These are phyloP conservation scores for Boletus vermiculosoides DNA, from an alignment of 768 basidiomycete genomes.

Conservation along the genomic window DNA sequence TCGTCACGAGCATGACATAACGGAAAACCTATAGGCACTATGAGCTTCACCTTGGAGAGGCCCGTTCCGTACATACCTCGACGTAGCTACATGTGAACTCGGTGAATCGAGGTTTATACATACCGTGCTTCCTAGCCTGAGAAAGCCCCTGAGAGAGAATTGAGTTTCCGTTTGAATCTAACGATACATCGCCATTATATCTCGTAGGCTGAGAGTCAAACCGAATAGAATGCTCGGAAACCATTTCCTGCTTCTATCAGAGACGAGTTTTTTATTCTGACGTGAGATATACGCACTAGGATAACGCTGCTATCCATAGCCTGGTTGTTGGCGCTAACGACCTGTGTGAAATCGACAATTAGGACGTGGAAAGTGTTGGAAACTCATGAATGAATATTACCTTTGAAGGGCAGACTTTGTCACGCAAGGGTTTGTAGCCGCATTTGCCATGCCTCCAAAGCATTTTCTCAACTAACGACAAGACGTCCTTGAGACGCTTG, in stretches of 20 bases:
- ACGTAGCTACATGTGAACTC: conserved; percentile 68
- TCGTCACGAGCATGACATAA: conserved; percentile 62
- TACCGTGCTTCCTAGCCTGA: conserved; percentile 44
- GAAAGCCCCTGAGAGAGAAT: conserved; percentile 46
- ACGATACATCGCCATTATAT: conserved; percentile 40
- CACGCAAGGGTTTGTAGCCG: conserved; percentile 62
- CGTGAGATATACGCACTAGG: conserved; percentile 42
- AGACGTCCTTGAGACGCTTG: conserved; percentile 56
- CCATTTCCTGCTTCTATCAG: conserved; percentile 55
- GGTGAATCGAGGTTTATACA: conserved; percentile 69
- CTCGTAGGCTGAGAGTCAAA: conserved; percentile 51
- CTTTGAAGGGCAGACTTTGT: conserved; percentile 76
- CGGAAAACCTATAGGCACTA: conserved; percentile 56
- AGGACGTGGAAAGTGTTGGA: not conserved
- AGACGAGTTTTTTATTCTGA: not conserved
- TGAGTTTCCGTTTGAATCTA: conserved; percentile 52
- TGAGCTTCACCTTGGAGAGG: not conserved
- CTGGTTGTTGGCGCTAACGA: conserved; percentile 38
- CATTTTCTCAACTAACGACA: conserved; percentile 58
- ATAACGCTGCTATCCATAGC: conserved; percentile 62
- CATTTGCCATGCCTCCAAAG: conserved; percentile 68
- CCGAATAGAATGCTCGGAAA: conserved; percentile 65
- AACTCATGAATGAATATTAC: conserved; percentile 33
- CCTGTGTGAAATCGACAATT: conserved; percentile 28
- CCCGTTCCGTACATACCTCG: conserved; percentile 47